Conservation (phyloP, 768 basidiomycete species). For the Kwoniella shandongensis region DNA sequence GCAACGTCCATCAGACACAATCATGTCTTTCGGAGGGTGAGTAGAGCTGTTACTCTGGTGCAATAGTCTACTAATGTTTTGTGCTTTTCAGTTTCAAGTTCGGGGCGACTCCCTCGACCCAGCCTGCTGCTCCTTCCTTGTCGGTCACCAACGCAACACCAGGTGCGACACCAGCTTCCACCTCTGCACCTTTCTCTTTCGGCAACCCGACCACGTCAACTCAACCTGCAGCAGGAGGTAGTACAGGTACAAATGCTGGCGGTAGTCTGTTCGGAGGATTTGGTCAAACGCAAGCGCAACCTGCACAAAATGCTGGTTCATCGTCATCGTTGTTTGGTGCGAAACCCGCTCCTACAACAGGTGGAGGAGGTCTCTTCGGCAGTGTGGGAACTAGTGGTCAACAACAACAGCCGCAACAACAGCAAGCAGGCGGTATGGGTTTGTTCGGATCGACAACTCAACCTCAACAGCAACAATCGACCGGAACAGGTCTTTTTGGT, state of each 20-base stretch:
- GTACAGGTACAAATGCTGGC: constrained; percentile 3
- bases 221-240: constrained; percentile 16
- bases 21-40: constrained; percentile 30
- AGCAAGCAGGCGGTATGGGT: constrained; percentile 8
- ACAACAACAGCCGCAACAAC: constrained; percentile 9
- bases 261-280: constrained; percentile 19
- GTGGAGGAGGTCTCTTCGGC: constrained; percentile 21
- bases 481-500: constrained; percentile 13
- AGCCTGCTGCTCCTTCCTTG: constrained; percentile 27
- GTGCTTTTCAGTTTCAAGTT: constrained; percentile 31
- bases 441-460: constrained; percentile 20
- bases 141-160: constrained; percentile 30
- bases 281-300: background rate
- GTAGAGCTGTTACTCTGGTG: background rate
- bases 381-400: constrained; percentile 20
- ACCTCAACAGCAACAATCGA: constrained; percentile 12
- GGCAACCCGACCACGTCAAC: constrained; percentile 7
- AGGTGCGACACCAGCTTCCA: constrained; percentile 7
- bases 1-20: background rate
- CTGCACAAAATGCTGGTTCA: constrained; percentile 8
- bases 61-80: background rate
- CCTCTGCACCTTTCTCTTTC: constrained; percentile 34
- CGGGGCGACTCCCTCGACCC: constrained; percentile 20
- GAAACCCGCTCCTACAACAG: constrained; percentile 5
- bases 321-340: constrained; percentile 18